Conservation (phyloP, 164 flowering plant genomes). For the Vitis labrusca region DNA sequence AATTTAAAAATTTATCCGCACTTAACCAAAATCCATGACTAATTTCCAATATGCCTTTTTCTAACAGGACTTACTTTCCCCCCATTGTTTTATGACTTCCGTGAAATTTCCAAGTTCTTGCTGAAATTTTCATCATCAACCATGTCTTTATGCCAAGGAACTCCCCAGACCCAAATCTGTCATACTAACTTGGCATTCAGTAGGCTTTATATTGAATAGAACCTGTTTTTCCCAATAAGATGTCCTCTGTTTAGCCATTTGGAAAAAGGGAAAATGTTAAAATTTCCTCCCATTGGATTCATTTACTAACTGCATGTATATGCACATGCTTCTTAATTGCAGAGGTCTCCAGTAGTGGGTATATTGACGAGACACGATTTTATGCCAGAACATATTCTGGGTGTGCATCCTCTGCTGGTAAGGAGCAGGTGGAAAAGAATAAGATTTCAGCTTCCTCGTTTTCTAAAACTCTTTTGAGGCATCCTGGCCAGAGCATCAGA, state of each 20-base stretch:
- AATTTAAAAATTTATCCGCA: too few relatives aligned
- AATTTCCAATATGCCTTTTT: too few relatives aligned
- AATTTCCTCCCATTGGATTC: neutral
- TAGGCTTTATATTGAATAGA: neutral
- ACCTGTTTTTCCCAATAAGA: neutral
- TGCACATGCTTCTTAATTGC: slow-evolving; percentile 25
- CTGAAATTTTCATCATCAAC: neutral
- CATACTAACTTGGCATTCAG: neutral
- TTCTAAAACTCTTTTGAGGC: slow-evolving; percentile 23
- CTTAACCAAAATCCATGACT: too few relatives aligned
- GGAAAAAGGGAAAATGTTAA: neutral
- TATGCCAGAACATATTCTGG: slow-evolving; percentile 79
- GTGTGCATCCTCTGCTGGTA: slow-evolving; percentile 56
- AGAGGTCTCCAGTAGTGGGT: slow-evolving; percentile 80
- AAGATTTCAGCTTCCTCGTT: slow-evolving; percentile 41
- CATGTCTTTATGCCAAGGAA: neutral
- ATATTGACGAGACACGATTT: slow-evolving; percentile 91
- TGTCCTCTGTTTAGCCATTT: neutral
- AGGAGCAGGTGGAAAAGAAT: slow-evolving; percentile 68
- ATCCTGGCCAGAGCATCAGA: neutral
- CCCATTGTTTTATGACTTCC: neutral
- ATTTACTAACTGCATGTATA: neutral
- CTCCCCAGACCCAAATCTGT: neutral
- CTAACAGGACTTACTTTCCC: too few relatives aligned
- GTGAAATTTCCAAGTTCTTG: neutral